Percentiles rank a stretch among this genome's conserved stretches.
phyloP scores from a whole-genome alignment of 2,329 filamentous ascomycete genomes.

The Colletotrichum sp. region DNA sequence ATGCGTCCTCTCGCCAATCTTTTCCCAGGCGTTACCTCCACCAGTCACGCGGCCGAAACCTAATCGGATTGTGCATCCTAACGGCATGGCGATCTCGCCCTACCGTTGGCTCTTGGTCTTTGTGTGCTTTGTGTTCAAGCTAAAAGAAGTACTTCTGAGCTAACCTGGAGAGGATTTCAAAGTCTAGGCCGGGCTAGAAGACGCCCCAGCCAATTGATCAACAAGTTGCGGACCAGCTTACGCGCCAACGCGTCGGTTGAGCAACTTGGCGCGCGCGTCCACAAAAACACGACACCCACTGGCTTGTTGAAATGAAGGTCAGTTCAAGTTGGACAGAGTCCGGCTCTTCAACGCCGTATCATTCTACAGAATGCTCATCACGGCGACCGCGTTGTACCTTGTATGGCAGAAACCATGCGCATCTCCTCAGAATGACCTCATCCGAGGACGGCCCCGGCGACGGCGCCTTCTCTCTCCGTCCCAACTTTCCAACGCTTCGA shows the following conservation, averaged over 20 bases:
- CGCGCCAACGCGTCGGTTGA: conserved; percentile 8
- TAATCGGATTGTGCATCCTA: background rate
- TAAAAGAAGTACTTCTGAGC: background rate
- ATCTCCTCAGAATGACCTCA: conserved; percentile 11
- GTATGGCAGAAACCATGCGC: background rate
- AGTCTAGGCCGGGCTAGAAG: conserved; percentile 13
- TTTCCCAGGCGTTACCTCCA: background rate
- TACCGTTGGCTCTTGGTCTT: background rate
- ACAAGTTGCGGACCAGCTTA: background rate
- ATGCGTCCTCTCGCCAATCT: background rate
- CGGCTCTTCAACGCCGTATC: background rate
- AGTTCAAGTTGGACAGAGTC: background rate
- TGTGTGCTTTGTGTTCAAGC: background rate
- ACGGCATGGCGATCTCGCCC: background rate
- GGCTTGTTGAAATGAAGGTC: background rate
- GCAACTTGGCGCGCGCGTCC: conserved; percentile 10
- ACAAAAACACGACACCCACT: background rate
- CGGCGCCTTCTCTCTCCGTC: background rate
- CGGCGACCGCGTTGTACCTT: background rate
- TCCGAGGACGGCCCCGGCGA: background rate
- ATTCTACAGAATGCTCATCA: background rate
- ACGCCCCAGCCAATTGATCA: conserved; percentile 1
- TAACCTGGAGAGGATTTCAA: background rate
- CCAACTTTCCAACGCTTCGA: conserved; percentile 20
- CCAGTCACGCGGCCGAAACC: background rate